Evolutionary conservation across 371 early-diverging fungal species (phyloP).

Genomic region (Mucor indicus): DNA sequence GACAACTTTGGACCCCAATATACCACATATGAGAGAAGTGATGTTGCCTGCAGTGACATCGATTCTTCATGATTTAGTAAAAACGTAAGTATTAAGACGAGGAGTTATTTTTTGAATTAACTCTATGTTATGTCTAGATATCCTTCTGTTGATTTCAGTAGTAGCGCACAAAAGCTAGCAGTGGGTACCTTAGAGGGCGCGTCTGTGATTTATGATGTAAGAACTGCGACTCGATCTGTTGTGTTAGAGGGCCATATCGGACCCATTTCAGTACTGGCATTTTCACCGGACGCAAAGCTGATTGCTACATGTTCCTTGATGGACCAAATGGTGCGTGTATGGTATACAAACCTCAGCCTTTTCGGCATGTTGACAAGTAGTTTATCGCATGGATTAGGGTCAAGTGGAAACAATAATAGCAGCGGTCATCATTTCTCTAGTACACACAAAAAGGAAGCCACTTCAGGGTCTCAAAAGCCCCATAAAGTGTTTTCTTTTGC

Average conservation of each 20-base stretch:
- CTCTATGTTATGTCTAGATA: constrained; percentile 29
- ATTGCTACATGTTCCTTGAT: constrained; percentile 72
- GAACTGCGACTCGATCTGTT: constrained; percentile 80
- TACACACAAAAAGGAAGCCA: constrained; percentile 3
- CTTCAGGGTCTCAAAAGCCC: constrained; percentile 46
- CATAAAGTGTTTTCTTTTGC: constrained; percentile 67
- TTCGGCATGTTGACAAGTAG: constrained; percentile 70
- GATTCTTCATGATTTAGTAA: constrained; percentile 76
- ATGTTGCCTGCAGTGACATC: constrained; percentile 69
- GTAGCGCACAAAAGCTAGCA: constrained; percentile 70
- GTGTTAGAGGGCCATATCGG: constrained; percentile 73
- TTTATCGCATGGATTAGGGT: constrained; percentile 31
- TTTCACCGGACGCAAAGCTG: constrained; percentile 78
- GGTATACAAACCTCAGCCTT: constrained; percentile 72
- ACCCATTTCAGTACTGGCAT: constrained; percentile 67
- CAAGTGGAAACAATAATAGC: constrained; percentile 2
- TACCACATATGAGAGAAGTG: constrained; percentile 69
- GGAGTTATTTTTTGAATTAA: background rate
- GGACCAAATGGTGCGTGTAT: constrained; percentile 72
- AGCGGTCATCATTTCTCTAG: background rate
- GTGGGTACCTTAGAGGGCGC: constrained; percentile 82
- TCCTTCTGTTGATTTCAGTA: constrained; percentile 77
- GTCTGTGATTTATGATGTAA: constrained; percentile 75
- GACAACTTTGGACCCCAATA: constrained; percentile 81
- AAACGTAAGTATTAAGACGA: constrained; percentile 36